phyloP scores from a whole-genome alignment of 768 basidiomycete species.

The Russula brevipes region DNA sequence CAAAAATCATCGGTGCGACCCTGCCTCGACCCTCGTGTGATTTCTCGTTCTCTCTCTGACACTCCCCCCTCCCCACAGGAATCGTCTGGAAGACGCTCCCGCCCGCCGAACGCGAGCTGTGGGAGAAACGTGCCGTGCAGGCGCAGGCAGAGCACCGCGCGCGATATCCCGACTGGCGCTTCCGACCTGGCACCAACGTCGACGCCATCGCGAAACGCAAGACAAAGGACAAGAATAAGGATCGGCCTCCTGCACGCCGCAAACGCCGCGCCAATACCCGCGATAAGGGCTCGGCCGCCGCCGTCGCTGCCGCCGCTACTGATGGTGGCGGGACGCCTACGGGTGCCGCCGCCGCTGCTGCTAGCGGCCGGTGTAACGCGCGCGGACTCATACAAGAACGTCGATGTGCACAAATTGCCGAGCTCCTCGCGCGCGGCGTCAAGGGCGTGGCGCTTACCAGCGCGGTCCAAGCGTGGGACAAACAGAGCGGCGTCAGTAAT shows the following conservation, averaged over 20 bases:
- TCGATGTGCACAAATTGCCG: conserved; percentile 61
- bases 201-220: conserved; percentile 30
- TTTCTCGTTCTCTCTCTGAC: conserved; percentile 5
- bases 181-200: conserved; percentile 56
- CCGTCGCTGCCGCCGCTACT: neutral
- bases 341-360: neutral
- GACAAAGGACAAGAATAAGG: conserved; percentile 36
- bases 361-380: conserved; percentile 24
- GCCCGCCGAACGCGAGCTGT: conserved; percentile 59
- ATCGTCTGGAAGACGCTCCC: conserved; percentile 71
- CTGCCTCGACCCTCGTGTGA: neutral
- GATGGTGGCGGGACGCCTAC: neutral
- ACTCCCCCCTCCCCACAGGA: conserved; percentile 37
- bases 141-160: conserved; percentile 71
- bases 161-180: conserved; percentile 79
- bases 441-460: conserved; percentile 55
- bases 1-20: conserved; percentile 69
- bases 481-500: conserved; percentile 29
- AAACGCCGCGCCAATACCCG: conserved; percentile 33
- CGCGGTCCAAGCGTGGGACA: conserved; percentile 61
- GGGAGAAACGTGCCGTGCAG: conserved; percentile 68
- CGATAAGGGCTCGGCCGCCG: conserved; percentile 25
- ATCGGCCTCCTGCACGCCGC: conserved; percentile 36
- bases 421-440: conserved; percentile 61
- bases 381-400: conserved; percentile 49